Conservation (phyloP, 257 asterid species). For the Nyctanthes arbortristis region DNA sequence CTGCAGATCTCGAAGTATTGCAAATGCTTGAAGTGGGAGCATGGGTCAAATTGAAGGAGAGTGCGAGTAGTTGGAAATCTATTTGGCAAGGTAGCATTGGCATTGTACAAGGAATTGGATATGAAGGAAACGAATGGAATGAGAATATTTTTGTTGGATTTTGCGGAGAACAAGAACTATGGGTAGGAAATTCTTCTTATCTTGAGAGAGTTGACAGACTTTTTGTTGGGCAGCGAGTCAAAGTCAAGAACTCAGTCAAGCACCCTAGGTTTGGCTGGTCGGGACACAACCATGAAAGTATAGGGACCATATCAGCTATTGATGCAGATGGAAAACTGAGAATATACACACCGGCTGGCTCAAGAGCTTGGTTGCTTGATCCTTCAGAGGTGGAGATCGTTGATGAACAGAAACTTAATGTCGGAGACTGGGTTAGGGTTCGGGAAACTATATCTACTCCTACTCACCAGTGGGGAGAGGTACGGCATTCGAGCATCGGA, state of each 20-base stretch:
- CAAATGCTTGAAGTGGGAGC: conserved; percentile 80
- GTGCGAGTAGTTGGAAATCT: conserved; percentile 68
- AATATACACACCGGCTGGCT: conserved; percentile 87
- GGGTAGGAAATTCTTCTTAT: conserved; percentile 59
- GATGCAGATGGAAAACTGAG: conserved; percentile 94
- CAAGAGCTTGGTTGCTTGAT: conserved; percentile 86
- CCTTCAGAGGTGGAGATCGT: conserved; percentile 85
- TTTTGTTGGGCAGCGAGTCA: conserved; percentile 67
- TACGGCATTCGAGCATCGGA: conserved; percentile 63
- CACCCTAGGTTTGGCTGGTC: conserved; percentile 98
- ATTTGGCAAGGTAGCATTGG: conserved; percentile 79
- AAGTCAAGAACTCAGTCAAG: conserved; percentile 59
- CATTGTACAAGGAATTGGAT: conserved; percentile 79
- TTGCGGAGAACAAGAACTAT: conserved; percentile 88
- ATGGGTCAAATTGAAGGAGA: conserved; percentile 75
- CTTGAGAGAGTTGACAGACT: conserved; percentile 57
- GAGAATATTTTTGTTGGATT: conserved; percentile 68
- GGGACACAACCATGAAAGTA: conserved; percentile 73
- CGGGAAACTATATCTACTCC: conserved; percentile 60
- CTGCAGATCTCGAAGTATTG: conserved; percentile 77
- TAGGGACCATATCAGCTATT: conserved; percentile 80
- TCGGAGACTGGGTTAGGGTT: conserved; percentile 86
- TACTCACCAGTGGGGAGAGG: conserved; percentile 93
- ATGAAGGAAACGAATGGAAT: conserved; percentile 68
- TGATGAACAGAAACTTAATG: conserved; percentile 62